Evolutionary conservation across 768 basidiomycete genomes (phyloP).

Genomic region (Rhizopogon roseolus): DNA sequence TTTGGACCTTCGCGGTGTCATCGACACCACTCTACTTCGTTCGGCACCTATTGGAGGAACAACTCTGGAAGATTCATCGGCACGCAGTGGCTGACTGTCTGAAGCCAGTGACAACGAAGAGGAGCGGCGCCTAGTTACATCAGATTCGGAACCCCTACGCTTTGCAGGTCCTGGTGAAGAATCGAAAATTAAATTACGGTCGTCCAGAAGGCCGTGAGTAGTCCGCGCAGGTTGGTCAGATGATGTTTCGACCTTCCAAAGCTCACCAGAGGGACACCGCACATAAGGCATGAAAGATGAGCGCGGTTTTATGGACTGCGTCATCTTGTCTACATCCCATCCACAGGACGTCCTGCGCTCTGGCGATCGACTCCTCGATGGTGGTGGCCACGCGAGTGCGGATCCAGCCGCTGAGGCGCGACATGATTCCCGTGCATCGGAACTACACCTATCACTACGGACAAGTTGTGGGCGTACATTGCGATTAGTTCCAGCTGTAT

Average conservation of each 20-base stretch:
- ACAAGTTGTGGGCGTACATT: constrained; percentile 6
- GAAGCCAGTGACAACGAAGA: constrained; percentile 18
- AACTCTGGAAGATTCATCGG: constrained; percentile 15
- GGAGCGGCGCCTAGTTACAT: constrained; percentile 7
- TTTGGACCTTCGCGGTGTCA: constrained; percentile 6
- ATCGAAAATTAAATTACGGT: background rate
- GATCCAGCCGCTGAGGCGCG: constrained; percentile 6
- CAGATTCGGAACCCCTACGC: constrained; percentile 5
- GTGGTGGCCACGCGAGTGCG: constrained; percentile 10
- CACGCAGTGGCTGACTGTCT: constrained; percentile 21
- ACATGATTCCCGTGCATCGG: constrained; percentile 3
- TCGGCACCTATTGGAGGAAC: constrained; percentile 27
- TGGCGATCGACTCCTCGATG: background rate
- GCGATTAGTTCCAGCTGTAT: constrained; percentile 2
- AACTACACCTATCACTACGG: constrained; percentile 5
- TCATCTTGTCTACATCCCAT: constrained; percentile 16
- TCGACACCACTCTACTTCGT: constrained; percentile 18
- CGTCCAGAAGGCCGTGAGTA: background rate
- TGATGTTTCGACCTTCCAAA: constrained; percentile 14
- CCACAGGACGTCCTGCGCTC: background rate
- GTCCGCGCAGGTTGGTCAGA: constrained; percentile 1
- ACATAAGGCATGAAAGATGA: constrained; percentile 9
- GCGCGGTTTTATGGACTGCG: constrained; percentile 14
- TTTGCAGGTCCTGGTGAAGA: constrained; percentile 17
- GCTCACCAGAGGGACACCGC: constrained; percentile 13